A percentile compares a stretch with the other conserved stretches of the same genome.
phyloP scores from a whole-genome alignment of 2,329 filamentous ascomycete species.

The Hypoxylon sp. region DNA sequence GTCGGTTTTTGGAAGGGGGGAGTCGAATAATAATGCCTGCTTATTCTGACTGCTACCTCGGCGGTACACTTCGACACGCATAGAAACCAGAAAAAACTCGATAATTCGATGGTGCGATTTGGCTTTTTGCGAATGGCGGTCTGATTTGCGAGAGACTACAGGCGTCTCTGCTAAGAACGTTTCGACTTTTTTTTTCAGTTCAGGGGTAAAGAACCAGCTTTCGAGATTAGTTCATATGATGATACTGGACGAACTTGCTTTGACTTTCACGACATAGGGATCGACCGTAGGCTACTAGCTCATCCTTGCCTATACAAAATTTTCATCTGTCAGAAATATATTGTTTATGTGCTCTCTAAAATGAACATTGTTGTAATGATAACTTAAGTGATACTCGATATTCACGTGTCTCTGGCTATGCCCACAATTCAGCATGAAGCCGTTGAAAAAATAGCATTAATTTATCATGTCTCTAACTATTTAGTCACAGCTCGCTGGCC shows the following conservation, averaged over 20 bases:
- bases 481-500: too few relatives aligned
- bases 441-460: neutral
- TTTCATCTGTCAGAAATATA: constrained; percentile 30
- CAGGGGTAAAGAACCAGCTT: constrained; percentile 25
- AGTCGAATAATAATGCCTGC: constrained; percentile 29
- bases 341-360: neutral
- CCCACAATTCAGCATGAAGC: neutral
- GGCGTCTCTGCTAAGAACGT: constrained; percentile 19
- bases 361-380: neutral
- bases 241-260: constrained; percentile 33
- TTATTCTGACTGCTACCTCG: constrained; percentile 25
- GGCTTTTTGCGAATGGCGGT: constrained; percentile 24
- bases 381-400: neutral
- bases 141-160: constrained; percentile 8
- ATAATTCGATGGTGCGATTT: constrained; percentile 9
- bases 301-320: constrained; percentile 28
- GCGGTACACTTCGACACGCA: constrained; percentile 26
- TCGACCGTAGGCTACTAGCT: constrained; percentile 27
- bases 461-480: too few relatives aligned
- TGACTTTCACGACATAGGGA: constrained; percentile 37
- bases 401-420: neutral
- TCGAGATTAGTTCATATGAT: constrained; percentile 37
- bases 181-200: constrained; percentile 25
- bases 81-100: constrained; percentile 10
- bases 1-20: constrained; percentile 12